Conservation (phyloP, 345 rosid genomes). For the Eucalyptus cladocalyx region DNA sequence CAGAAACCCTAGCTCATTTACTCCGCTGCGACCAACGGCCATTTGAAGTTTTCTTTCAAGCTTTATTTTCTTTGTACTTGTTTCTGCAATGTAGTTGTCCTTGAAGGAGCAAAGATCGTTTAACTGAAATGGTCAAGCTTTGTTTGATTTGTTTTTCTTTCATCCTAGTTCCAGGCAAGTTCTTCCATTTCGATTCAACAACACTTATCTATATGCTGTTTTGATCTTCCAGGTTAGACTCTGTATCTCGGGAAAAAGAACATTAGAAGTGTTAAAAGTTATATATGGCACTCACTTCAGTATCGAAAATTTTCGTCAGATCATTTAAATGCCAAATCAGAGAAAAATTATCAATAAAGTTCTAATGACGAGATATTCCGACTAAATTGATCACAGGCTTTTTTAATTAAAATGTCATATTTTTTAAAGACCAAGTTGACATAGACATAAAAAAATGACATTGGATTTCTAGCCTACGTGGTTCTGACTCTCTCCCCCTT, state of each 20-base stretch:
- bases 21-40: neutral
- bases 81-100: neutral
- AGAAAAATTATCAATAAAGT: no score
- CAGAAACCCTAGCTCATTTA: neutral
- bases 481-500: no score
- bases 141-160: neutral
- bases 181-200: neutral
- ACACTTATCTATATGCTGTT: neutral
- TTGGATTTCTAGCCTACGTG: no score
- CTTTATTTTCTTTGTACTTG: neutral
- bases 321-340: no score
- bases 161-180: neutral
- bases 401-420: no score
- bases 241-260: neutral
- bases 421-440: no score
- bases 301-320: fast-evolving
- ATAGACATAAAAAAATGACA: no score
- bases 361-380: no score
- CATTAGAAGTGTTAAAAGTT: no score
- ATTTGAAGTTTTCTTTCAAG: neutral
- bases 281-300: no score
- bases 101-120: neutral
- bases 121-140: neutral
- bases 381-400: no score
- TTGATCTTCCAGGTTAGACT: neutral